Conservation (phyloP, 805 yeast genomes). For the Candida suzukii region DNA sequence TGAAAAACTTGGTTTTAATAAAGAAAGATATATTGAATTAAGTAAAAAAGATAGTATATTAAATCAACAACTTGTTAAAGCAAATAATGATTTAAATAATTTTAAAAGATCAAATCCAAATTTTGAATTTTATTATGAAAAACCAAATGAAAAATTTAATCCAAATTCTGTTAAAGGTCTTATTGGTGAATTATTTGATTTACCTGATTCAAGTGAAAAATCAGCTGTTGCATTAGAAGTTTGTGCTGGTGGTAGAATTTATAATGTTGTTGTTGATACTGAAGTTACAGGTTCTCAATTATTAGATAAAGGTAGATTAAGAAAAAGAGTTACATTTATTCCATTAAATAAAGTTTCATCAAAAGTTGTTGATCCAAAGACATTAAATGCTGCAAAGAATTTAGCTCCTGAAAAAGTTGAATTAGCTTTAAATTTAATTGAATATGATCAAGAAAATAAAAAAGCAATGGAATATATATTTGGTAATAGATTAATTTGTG, state of each 20-base stretch:
- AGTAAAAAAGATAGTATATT: conserved; percentile 38
- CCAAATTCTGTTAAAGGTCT: conserved; percentile 70
- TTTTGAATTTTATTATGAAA: conserved; percentile 66
- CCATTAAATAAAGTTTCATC: conserved; percentile 84
- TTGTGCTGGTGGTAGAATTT: conserved; percentile 89
- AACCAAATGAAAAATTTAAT: conserved; percentile 57
- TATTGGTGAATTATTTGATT: conserved; percentile 74
- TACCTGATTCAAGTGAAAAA: conserved; percentile 48
- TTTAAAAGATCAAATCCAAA: conserved; percentile 61
- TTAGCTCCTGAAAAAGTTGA: conserved; percentile 82
- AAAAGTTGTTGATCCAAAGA: conserved; percentile 41
- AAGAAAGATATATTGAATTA: conserved; percentile 34
- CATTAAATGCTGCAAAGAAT: conserved; percentile 60
- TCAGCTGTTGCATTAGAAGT: conserved; percentile 83
- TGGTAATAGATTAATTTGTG: conserved; percentile 83
- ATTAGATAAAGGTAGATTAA: conserved; percentile 69
- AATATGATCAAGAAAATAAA: conserved; percentile 60
- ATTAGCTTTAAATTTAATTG: conserved; percentile 76
- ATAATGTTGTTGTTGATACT: conserved; percentile 84
- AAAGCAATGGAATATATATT: conserved; percentile 89
- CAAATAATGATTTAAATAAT: conserved; percentile 42
- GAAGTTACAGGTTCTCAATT: conserved; percentile 80
- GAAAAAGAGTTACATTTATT: conserved; percentile 81
- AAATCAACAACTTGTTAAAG: conserved; percentile 34
- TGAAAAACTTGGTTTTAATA: conserved; percentile 50